Conservation (phyloP, 2,329 filamentous ascomycete species). For the Colletotrichum destructivum region DNA sequence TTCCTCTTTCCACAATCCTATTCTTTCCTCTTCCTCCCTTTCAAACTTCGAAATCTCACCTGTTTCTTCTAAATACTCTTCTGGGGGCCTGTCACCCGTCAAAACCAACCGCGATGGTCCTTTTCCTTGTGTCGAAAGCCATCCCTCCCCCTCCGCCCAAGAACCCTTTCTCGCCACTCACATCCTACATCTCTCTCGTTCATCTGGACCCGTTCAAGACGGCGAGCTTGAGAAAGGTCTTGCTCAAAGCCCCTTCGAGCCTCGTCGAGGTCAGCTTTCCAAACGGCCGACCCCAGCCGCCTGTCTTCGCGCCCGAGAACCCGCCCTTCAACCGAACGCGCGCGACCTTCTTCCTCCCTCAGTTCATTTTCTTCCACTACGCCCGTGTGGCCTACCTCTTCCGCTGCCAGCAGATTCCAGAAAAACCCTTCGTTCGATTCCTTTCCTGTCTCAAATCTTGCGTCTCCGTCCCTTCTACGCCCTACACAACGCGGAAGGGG, state of each 20-base stretch:
- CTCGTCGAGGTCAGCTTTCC: background rate
- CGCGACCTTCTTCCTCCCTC: background rate
- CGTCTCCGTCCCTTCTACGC: background rate
- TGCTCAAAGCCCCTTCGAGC: background rate
- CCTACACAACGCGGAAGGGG: background rate
- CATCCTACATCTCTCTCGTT: background rate
- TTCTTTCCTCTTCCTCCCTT: background rate
- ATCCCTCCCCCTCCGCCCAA: background rate
- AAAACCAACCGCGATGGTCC: background rate
- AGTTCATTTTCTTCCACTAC: background rate
- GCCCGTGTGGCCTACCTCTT: background rate
- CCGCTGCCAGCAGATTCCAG: background rate
- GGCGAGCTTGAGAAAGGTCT: fast-evolving
- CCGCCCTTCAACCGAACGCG: background rate
- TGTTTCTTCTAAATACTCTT: background rate
- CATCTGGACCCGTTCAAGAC: background rate
- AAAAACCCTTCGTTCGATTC: fast-evolving
- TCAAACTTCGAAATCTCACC: no score
- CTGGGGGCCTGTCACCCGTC: no score
- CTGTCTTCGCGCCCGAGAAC: background rate
- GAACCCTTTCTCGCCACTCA: background rate
- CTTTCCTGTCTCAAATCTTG: no score
- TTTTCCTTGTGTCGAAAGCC: background rate
- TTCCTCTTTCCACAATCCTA: background rate
- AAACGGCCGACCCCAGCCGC: background rate